A percentile compares a stretch with the other conserved stretches of the same genome.
These are phyloP conservation scores for Nephelium lappaceum DNA, from an alignment of 345 rosid species.

Conservation along the genomic window DNA sequence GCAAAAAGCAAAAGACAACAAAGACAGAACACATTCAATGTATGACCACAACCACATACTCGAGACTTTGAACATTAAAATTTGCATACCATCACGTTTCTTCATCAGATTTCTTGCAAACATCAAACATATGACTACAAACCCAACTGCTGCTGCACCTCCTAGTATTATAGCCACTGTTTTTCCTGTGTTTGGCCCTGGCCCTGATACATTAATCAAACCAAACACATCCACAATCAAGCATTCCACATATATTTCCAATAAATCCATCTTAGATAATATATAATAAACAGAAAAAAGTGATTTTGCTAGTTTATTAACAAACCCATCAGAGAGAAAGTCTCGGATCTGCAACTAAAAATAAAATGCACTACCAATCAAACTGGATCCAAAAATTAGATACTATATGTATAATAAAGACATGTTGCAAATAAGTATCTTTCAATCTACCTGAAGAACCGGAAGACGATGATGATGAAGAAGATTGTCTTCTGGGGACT, in stretches of 20 bases:
- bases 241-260: background rate
- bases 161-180: constrained; percentile 98
- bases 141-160: constrained; percentile 91
- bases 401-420: background rate
- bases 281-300: background rate
- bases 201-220: constrained; percentile 35
- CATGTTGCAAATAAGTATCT: background rate
- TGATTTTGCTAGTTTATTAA: background rate
- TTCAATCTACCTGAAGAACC: constrained; percentile 46
- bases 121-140: constrained; percentile 79
- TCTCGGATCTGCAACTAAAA: background rate
- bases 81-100: constrained; percentile 74
- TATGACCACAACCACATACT: background rate
- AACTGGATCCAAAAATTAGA: constrained; percentile 1
- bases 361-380: background rate
- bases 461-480: constrained; percentile 48
- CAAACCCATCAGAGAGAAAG: constrained; percentile 1
- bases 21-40: background rate
- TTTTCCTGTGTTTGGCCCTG: constrained; percentile 77
- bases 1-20: background rate
- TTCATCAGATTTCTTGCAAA: constrained; percentile 76
- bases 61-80: background rate
- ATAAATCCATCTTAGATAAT: too few species aligned
- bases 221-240: background rate
- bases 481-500: constrained; percentile 57